Conservation (phyloP, 2,329 filamentous ascomycete species). For the Lecanicillium sp. region DNA sequence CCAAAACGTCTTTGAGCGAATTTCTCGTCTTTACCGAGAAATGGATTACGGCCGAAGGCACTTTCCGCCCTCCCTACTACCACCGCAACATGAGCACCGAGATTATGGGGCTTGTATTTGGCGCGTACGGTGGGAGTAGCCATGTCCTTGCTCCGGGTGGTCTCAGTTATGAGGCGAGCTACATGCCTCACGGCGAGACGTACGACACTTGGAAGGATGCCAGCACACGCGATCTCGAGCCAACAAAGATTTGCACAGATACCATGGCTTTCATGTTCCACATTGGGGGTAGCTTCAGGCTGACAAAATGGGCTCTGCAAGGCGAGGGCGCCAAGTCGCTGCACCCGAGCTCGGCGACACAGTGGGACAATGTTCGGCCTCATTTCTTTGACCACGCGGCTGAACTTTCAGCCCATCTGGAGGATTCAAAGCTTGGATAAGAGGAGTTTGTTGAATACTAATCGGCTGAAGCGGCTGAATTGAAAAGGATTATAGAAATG, state of each 20-base stretch:
- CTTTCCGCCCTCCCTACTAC: conserved; percentile 61
- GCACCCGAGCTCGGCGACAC: conserved; percentile 16
- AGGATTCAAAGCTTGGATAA: conserved; percentile 14
- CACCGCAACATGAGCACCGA: conserved; percentile 55
- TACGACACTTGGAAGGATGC: conserved; percentile 26
- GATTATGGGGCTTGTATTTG: conserved; percentile 47
- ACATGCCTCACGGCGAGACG: conserved; percentile 32
- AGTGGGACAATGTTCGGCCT: conserved; percentile 22
- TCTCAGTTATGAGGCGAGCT: conserved; percentile 27
- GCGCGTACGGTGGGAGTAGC: conserved; percentile 26
- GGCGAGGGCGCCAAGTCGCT: conserved; percentile 18
- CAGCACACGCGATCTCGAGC: conserved; percentile 28
- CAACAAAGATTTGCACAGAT: conserved; percentile 37
- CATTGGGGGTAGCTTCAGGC: conserved; percentile 19
- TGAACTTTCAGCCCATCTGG: conserved; percentile 21
- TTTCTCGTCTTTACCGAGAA: conserved; percentile 63
- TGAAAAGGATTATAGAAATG: too few relatives aligned
- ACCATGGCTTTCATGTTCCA: conserved; percentile 47
- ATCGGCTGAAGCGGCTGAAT: too few relatives aligned
- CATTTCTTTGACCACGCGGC: conserved; percentile 24
- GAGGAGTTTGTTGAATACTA: too few relatives aligned
- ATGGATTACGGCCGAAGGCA: conserved; percentile 57
- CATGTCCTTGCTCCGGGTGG: conserved; percentile 24
- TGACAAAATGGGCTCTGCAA: conserved; percentile 21
- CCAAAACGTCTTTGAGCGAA: conserved; percentile 49